Evolutionary conservation across 768 basidiomycete genomes (phyloP).

Genomic region (Grammothele lineata): DNA sequence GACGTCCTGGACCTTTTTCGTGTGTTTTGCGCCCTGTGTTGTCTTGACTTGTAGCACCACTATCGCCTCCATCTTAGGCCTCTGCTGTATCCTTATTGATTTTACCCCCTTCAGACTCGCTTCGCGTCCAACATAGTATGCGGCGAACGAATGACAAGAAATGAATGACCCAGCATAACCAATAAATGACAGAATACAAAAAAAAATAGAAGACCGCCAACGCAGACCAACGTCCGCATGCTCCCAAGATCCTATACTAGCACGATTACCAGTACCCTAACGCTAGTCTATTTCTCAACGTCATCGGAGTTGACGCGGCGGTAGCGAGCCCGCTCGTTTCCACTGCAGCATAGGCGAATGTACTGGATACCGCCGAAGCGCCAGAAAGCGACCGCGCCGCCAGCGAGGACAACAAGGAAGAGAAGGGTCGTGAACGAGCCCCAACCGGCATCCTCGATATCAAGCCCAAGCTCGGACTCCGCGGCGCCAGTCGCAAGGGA

Average conservation of each 20-base stretch:
- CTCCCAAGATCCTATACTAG: no score
- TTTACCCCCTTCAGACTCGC: no score
- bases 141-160: no score
- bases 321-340: slow-evolving; percentile 16
- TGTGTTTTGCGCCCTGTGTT: no score
- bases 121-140: no score
- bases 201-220: no score
- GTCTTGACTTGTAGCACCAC: neutral
- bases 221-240: no score
- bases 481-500: slow-evolving; percentile 13
- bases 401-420: slow-evolving; percentile 36
- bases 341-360: slow-evolving; percentile 37
- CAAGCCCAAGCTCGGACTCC: slow-evolving; percentile 4
- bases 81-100: slow-evolving; percentile 4
- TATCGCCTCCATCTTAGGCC: neutral
- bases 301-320: slow-evolving; percentile 13
- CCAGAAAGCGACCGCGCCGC: slow-evolving; percentile 41
- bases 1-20: no score
- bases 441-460: slow-evolving; percentile 9
- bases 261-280: no score
- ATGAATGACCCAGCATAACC: no score
- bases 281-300: slow-evolving; percentile 8
- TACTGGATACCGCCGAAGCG: slow-evolving; percentile 48
- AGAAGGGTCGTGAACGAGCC: slow-evolving; percentile 23
- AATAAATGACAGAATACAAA: no score